Conservation (phyloP, 257 asterid genomes). For the Solanum ahanhuiri region DNA sequence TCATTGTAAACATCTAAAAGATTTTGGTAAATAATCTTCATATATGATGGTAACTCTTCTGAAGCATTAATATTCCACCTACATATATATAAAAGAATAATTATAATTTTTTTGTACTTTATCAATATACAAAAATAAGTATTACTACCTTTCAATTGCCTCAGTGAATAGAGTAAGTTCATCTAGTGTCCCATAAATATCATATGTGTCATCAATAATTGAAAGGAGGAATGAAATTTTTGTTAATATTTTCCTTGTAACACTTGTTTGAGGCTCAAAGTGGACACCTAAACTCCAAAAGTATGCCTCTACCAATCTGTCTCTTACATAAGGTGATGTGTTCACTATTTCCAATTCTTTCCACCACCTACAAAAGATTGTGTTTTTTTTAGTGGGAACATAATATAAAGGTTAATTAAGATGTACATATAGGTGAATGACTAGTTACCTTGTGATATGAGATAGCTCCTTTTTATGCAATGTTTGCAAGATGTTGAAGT, state of each 20-base stretch:
- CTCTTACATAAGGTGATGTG: slow-evolving; percentile 22
- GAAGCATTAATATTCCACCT: not conserved
- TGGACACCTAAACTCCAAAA: slow-evolving; percentile 16
- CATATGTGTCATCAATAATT: not conserved
- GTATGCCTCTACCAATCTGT: slow-evolving; percentile 20
- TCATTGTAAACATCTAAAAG: not conserved
- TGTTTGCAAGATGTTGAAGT: too few relatives aligned
- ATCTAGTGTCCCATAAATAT: not conserved
- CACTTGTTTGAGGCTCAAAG: slow-evolving; percentile 15
- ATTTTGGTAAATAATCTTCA: not conserved
- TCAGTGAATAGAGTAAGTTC: not conserved
- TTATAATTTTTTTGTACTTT: not conserved
- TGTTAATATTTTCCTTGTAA: not conserved
- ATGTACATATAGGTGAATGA: too few relatives aligned
- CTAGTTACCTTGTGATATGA: slow-evolving; percentile 3
- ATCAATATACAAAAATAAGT: not conserved
- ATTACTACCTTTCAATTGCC: not conserved
- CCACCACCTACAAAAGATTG: slow-evolving; percentile 19
- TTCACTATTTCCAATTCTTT: slow-evolving; percentile 2
- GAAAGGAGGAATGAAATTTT: not conserved
- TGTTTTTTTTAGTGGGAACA: not conserved
- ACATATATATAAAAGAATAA: not conserved
- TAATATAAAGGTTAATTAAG: too few relatives aligned
- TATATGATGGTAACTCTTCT: not conserved
- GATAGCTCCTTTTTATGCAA: too few relatives aligned